These are phyloP conservation scores for Plasmodium chabaudi DNA, from an alignment of 169 alveolate genomes.

Conservation along the genomic window DNA sequence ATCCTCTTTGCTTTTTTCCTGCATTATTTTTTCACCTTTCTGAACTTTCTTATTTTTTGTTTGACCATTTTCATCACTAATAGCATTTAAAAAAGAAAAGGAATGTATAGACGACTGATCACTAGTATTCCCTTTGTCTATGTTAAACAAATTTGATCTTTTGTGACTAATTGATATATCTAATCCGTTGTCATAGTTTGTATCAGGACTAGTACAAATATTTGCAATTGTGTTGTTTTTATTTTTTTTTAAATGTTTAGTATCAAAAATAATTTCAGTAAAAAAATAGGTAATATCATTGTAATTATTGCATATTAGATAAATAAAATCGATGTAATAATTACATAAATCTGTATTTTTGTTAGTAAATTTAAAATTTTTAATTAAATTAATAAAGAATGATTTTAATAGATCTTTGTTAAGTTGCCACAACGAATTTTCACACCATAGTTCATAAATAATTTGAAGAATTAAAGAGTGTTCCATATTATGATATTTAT, in stretches of 20 bases:
- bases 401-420: conserved; percentile 44
- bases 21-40: too few species aligned
- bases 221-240: not conserved
- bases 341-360: conserved; percentile 55
- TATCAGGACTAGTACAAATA: not conserved
- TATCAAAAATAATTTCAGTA: conserved; percentile 37
- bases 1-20: too few species aligned
- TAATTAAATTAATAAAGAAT: conserved; percentile 42
- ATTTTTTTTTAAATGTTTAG: not conserved
- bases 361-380: conserved; percentile 57
- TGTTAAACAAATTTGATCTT: too few species aligned
- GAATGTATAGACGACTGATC: too few species aligned
- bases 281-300: conserved; percentile 59
- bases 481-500: conserved; percentile 12
- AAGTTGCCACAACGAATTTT: conserved; percentile 73
- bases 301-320: conserved; percentile 26
- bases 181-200: not conserved
- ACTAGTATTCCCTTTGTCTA: too few species aligned
- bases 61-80: too few species aligned
- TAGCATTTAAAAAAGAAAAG: too few species aligned
- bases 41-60: too few species aligned
- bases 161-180: too few species aligned
- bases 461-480: conserved; percentile 46
- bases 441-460: conserved; percentile 53
- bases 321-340: conserved; percentile 56